These are phyloP conservation scores for Penicillium sp. DNA, from an alignment of 2,329 filamentous ascomycete species.

Conservation along the genomic window DNA sequence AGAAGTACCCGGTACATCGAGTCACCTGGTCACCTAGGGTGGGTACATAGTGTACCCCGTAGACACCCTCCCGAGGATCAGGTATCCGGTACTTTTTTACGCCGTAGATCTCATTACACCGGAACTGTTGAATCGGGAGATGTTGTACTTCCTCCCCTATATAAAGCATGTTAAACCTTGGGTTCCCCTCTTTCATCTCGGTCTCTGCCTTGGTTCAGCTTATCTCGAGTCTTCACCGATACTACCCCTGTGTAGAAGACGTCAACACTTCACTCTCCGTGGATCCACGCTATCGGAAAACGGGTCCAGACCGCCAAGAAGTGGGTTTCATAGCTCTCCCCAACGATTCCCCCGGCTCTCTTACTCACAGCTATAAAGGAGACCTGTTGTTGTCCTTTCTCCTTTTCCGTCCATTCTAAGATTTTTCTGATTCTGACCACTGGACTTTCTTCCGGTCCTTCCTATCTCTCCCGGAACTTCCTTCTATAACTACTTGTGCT, in stretches of 20 bases:
- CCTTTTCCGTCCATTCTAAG: slow-evolving; percentile 2
- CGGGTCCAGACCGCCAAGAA: slow-evolving; percentile 22
- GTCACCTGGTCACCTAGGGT: background rate
- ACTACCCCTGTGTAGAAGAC: slow-evolving; percentile 9
- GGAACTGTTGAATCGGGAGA: background rate
- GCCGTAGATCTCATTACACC: slow-evolving; percentile 6
- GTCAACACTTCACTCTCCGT: slow-evolving; percentile 15
- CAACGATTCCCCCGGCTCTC: slow-evolving; percentile 20
- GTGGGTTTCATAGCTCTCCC: slow-evolving; percentile 24
- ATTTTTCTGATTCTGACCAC: background rate
- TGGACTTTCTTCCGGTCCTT: background rate
- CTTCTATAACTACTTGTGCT: slow-evolving; percentile 3
- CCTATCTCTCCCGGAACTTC: slow-evolving; percentile 2
- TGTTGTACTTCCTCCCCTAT: background rate
- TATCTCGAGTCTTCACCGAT: background rate
- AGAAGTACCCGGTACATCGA: slow-evolving; percentile 17
- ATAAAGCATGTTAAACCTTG: background rate
- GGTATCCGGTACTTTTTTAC: slow-evolving; percentile 11
- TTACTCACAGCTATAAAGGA: slow-evolving; percentile 13
- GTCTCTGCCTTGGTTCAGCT: background rate
- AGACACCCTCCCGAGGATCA: background rate
- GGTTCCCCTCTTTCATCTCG: background rate
- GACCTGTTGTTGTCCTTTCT: slow-evolving; percentile 7
- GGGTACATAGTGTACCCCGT: background rate
- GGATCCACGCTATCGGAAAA: slow-evolving; percentile 17